phyloP scores from a whole-genome alignment of 805 yeast genomes.

The Spathaspora boniae region DNA sequence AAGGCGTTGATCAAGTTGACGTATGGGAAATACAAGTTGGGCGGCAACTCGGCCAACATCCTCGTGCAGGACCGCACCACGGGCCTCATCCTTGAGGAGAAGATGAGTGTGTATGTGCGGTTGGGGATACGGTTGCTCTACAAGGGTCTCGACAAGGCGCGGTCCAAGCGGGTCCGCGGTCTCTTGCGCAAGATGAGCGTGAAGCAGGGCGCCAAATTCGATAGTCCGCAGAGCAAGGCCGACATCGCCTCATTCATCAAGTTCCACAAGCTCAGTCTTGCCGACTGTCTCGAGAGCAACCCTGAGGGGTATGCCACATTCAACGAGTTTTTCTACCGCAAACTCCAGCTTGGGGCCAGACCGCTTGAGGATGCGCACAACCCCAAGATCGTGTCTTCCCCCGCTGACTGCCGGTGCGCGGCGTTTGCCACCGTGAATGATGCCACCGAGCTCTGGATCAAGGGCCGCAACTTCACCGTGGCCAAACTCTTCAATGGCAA shows the following conservation, averaged over 20 bases:
- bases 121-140: conserved; percentile 83
- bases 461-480: conserved; percentile 74
- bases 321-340: conserved; percentile 86
- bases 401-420: conserved; percentile 86
- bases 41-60: conserved; percentile 89
- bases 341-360: conserved; percentile 67
- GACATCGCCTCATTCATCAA: conserved; percentile 75
- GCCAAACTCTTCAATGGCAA: conserved; percentile 53
- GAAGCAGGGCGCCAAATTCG: conserved; percentile 84
- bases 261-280: conserved; percentile 75
- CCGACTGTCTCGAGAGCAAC: conserved; percentile 57
- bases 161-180: conserved; percentile 54
- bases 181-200: conserved; percentile 63
- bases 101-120: conserved; percentile 84
- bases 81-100: conserved; percentile 88
- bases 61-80: conserved; percentile 88
- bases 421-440: conserved; percentile 54
- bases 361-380: conserved; percentile 57
- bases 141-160: conserved; percentile 65
- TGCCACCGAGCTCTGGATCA: conserved; percentile 85
- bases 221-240: conserved; percentile 58
- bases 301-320: conserved; percentile 58
- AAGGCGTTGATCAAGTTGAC: conserved; percentile 79
- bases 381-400: conserved; percentile 56
- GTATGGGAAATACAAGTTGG: conserved; percentile 82